These are phyloP conservation scores for Dimocarpus longan DNA, from an alignment of 345 rosid genomes.

Conservation along the genomic window DNA sequence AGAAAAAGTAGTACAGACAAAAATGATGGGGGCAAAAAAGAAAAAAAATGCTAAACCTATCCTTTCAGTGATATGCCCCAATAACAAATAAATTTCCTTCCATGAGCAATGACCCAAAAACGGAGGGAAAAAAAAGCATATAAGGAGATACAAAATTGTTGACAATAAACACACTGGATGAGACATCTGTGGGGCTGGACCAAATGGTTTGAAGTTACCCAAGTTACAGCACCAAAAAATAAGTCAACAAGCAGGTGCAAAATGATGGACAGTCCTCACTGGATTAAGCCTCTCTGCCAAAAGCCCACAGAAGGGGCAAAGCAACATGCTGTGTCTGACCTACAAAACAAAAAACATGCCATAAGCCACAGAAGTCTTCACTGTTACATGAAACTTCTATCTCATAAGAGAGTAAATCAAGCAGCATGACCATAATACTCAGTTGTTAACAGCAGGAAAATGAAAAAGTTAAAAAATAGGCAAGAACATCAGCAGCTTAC, in stretches of 20 bases:
- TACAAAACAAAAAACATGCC: background rate
- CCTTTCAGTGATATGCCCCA: background rate
- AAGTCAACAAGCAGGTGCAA: slow-evolving; percentile 1
- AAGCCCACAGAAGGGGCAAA: background rate
- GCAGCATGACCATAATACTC: background rate
- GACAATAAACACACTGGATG: background rate
- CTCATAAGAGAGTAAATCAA: slow-evolving; percentile 8
- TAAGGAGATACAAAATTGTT: slow-evolving; percentile 1
- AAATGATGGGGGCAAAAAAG: background rate
- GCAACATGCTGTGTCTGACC: slow-evolving; percentile 6
- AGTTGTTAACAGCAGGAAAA: background rate
- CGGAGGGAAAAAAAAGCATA: background rate
- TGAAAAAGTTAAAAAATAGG: background rate
- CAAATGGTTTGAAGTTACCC: background rate
- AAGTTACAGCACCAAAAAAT: slow-evolving; percentile 1
- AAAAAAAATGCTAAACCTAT: background rate
- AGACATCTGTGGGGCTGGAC: background rate
- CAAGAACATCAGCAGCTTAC: background rate
- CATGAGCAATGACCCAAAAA: background rate
- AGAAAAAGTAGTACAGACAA: background rate
- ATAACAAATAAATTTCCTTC: background rate
- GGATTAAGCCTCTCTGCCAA: slow-evolving; percentile 1
- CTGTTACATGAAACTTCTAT: background rate
- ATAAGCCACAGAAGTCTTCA: slow-evolving; percentile 12
- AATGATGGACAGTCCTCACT: background rate